Base-by-base conservation (phyloP, 768 basidiomycete species). In the Russula compacta region DNA sequence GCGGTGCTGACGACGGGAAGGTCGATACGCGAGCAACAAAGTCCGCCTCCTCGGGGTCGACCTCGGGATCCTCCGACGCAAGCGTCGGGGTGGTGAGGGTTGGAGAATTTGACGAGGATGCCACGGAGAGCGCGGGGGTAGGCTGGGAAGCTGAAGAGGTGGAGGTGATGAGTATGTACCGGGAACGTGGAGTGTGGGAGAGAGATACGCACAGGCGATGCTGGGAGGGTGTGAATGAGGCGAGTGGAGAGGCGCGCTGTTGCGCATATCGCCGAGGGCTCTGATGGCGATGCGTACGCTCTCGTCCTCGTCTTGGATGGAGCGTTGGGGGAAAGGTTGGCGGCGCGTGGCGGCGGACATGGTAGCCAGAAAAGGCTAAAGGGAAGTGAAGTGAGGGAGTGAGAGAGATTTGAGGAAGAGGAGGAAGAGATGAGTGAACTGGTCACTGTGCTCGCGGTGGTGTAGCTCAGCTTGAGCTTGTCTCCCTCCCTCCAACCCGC, bases 201-300 rank as follows among this genome's bases (percentile, higher is more conserved):
- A 57, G 49, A 54, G 51, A 60, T 36, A 65, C 66, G 64, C 42
- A 71, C 71, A 71, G 54, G 64, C 69, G 40, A 64, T 63, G 35
- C 69, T 68, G 40, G 63, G 64, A 8, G 69, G 66, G 29, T 51
- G 54, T 24, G 43, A 46, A 24, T 38, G 32, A 2, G 56, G 54
- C 8, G 57, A 33, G 6, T 46, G 60, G 29, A 56, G 49, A 11
- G 38, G 49, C 8, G 56, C 6, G 3, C 52, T n/a, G 42, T 50
- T 58, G 57, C 86, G 78, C 90, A 92, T 91, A 68, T 88, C 86
- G 32, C 80, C 89, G 15, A 92, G 77, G 0, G 89, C 90, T 40
- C 79, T 74, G 12, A 89, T 83, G 21, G 90, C 91, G 69, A 91
- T 92, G 54, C 83, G 80, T 0, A 90, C 87, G 67, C 82, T 84